phyloP scores from a whole-genome alignment of 805 yeast species.

The Saccharomycopsis babjevae region DNA sequence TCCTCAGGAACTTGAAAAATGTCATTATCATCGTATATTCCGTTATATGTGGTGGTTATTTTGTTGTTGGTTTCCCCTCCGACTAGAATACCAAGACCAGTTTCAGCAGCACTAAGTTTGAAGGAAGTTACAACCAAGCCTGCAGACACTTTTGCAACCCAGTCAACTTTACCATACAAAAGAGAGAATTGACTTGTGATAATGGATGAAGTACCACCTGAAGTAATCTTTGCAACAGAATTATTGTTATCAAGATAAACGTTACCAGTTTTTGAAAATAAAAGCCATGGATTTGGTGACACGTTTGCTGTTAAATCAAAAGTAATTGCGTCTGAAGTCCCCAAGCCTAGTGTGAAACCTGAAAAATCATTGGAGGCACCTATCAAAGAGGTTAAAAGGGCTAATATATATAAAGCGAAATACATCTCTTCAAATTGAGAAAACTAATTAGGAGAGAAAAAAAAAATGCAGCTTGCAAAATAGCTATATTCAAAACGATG shows the following conservation, averaged over 20 bases:
- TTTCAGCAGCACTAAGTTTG: slow-evolving; percentile 13
- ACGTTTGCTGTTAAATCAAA: not conserved
- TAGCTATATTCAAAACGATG: not conserved
- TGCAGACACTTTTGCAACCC: slow-evolving; percentile 8
- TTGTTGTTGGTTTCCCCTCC: slow-evolving; percentile 6
- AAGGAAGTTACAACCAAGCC: slow-evolving; percentile 11
- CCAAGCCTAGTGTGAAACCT: slow-evolving; percentile 8
- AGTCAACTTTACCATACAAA: slow-evolving; percentile 11
- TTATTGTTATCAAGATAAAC: not conserved
- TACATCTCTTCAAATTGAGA: not conserved
- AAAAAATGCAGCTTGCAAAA: not conserved
- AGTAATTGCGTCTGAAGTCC: slow-evolving; percentile 1
- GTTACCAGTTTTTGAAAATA: slow-evolving; percentile 4
- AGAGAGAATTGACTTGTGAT: slow-evolving; percentile 11
- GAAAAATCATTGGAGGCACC: slow-evolving; percentile 11
- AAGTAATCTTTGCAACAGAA: not conserved
- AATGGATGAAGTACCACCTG: slow-evolving; percentile 7
- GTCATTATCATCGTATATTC: slow-evolving; percentile 9
- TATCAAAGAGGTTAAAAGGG: not conserved
- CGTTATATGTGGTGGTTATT: slow-evolving; percentile 11
- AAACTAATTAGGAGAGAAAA: not conserved
- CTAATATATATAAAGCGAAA: not conserved
- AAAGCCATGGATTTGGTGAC: not conserved
- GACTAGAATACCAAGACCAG: slow-evolving; percentile 11
- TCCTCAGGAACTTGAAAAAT: slow-evolving; percentile 3